Evolutionary conservation across 2,329 filamentous ascomycete species (phyloP), one percentile per base, ranked within the genome.

Genomic region (Salinomyces thailandicus): DNA sequence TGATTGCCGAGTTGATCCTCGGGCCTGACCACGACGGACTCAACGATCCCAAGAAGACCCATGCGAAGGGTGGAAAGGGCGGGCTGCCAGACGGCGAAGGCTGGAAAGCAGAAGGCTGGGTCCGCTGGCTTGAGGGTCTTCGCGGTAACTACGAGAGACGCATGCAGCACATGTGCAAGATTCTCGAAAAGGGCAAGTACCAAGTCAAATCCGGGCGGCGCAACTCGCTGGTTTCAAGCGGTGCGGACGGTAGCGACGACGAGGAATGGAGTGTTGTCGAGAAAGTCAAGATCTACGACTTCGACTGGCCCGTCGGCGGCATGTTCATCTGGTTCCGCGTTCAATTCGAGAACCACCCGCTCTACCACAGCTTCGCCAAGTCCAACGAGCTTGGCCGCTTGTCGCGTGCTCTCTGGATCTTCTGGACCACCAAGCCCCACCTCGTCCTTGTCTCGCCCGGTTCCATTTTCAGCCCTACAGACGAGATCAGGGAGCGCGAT

Each of bases 241-340:
- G 7, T n/a, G 20, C 20, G 7, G 20, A 39, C 41, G 33, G 16
- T 11, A 50, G 37, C 22, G 62, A 61, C 5, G 62, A 66, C 14
- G 62, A 72, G 27, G 81, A 82, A 39, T 91, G 83, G 79, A 73
- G 79, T 41, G 72, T 87, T 41, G 71, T 93, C 31, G 77, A 79
- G 51, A 86, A 82, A 62, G 80, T 74, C 1, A 69, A 72, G 42
- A 72, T 93, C 47, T 83, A 79, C 59, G 74, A 78, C 31, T 94
- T 93, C 54, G 62, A 72, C 48, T 85, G 82, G 71, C 86, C 87
- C 1, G 35, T 81, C 18, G 87, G 79, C 22, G 87, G 87, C 54
- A 95, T 95, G 86, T 95, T 94, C 59, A 62, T 93, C 38, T 95
- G 87, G 87, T 52, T 93, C 3, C 71, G 74, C 38, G 62, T 91